Base-by-base conservation (phyloP, 441 rosid genomes). In the Pelargonium citronellum region DNA sequence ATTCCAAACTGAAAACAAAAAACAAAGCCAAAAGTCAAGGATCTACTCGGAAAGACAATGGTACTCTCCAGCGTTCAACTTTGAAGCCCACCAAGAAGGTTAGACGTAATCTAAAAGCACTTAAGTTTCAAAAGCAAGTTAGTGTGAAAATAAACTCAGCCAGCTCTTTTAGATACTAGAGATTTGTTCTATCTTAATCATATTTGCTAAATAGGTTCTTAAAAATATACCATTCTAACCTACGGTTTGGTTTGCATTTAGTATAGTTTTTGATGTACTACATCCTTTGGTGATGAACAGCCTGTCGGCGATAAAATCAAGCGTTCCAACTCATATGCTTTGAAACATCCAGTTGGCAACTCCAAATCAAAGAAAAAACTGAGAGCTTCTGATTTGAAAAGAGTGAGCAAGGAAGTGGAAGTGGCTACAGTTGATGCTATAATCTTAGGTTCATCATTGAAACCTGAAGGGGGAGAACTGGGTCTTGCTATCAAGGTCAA, bases 251-350 rank as follows among this genome's bases (percentile, higher is more conserved):
- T 15, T 7, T 22, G 39, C 11, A 53, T 37, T 15, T 53, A 20
- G 49, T 19, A 34, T 69, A 41, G 53, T 68, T 69, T 20, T 51
- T 67, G 69, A 68, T 43, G 55, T 64, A 65, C 58, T 17, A 12
- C 69, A 71, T 69, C 78, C 24, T 68, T 74, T 64, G 72, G 67
- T 61, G 27, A 68, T 79, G 71, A 69, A 79, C 82, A 80, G 86
- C 76, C 74, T 66, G 69, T 68, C 37, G 83, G 76, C 67, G 80
- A 65, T 49, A 43, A 16, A 55, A 77, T 20, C 19, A 78, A 78
- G 64, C 68, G 64, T 67, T 71, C 83, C 46, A 67, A 60, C 61
- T 66, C 37, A 46, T 69, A 71, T 68, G 53, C 70, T 73, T 47
- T 22, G 37, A 60, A 74, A 71, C 46, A 66, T 67, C 17, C 70